Evolutionary conservation across 2,329 filamentous ascomycete genomes (phyloP).

Genomic region (Hypoxylon sp.): DNA sequence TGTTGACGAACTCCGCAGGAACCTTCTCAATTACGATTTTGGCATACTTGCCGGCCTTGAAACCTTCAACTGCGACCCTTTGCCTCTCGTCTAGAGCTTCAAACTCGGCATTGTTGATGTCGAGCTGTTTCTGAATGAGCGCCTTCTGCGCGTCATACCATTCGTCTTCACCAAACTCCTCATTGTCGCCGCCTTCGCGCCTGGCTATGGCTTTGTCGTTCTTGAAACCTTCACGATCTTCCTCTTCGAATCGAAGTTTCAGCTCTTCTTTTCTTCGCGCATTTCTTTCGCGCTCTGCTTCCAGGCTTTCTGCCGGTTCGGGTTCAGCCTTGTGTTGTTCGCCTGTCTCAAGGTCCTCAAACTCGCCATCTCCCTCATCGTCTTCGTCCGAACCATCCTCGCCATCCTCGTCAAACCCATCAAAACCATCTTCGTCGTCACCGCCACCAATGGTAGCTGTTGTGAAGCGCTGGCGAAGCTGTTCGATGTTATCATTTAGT

Average conservation of each 20-base stretch:
- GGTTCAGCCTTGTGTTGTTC: constrained; percentile 67
- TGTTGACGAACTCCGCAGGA: constrained; percentile 87
- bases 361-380: constrained; percentile 82
- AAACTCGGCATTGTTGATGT: constrained; percentile 96
- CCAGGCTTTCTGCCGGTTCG: constrained; percentile 69
- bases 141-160: constrained; percentile 99
- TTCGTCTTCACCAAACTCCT: constrained; percentile 95
- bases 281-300: constrained; percentile 90
- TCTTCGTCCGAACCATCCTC: constrained; percentile 63
- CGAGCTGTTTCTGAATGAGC: constrained; percentile 91
- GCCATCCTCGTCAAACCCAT: constrained; percentile 61
- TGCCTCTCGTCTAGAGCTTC: constrained; percentile 87
- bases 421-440: constrained; percentile 65
- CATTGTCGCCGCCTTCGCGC: constrained; percentile 74
- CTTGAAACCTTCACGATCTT: constrained; percentile 95
- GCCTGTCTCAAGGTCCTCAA: constrained; percentile 86
- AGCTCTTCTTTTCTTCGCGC: constrained; percentile 94
- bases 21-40: constrained; percentile 91
- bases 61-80: constrained; percentile 87
- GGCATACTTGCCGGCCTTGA: constrained; percentile 91
- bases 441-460: constrained; percentile 72
- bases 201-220: constrained; percentile 87
- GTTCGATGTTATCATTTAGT: constrained; percentile 80
- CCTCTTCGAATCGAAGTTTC: constrained; percentile 93
- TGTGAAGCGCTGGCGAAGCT: constrained; percentile 80